Evolutionary conservation across 495 filamentous ascomycete genomes (phyloP), one percentile per base, ranked within the genome.

Genomic region (Hypoxylon fuscum): DNA sequence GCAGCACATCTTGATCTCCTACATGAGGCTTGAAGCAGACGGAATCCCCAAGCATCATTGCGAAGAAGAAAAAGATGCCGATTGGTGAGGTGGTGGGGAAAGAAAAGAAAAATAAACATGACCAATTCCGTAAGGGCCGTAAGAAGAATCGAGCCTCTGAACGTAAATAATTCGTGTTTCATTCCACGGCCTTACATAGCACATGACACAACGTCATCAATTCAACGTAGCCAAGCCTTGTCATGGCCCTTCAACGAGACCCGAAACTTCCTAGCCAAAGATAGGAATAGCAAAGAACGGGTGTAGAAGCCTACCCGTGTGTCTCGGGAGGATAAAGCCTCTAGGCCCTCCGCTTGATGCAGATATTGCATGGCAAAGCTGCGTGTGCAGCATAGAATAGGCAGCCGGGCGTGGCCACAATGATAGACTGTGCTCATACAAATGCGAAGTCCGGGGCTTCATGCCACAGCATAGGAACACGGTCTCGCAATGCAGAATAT

Each of bases 301-400:
- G 51, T 34, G 27, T 61, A 14, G 56, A 53, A 57, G 35, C 52
- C 45, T 49, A 53, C 57, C 46, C 63, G 63, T 27, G 51, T 66
- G 63, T 66, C 63, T 66, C 63, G 63, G 63, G 53, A 66, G 46
- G 47, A 45, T 32, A 49, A n/a, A 52, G 42, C 41, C 57, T 57
- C 35, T 48, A 41, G 57, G 47, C 56, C 42, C 56, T 52, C 34
- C 56, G 46, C 51, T 47, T 51, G 63, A 53, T 23, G 32, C 42
- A 61, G 40, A 42, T 14, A 37, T 34, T 46, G 63, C 57, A 57
- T 66, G 56, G 63, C 27, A 49, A 32, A 44, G 43, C 32, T 59
- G 27, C 63, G 32, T n/a, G 49, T 50, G 45, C 56, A 44, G 46
- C 25, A 53, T 34, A n/a, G n/a, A n/a, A n/a, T 38, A 29, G 56